These are phyloP conservation scores for Schoenoplectus triqueter DNA, from an alignment of 202 grass and related monocot species.

Conservation along the genomic window DNA sequence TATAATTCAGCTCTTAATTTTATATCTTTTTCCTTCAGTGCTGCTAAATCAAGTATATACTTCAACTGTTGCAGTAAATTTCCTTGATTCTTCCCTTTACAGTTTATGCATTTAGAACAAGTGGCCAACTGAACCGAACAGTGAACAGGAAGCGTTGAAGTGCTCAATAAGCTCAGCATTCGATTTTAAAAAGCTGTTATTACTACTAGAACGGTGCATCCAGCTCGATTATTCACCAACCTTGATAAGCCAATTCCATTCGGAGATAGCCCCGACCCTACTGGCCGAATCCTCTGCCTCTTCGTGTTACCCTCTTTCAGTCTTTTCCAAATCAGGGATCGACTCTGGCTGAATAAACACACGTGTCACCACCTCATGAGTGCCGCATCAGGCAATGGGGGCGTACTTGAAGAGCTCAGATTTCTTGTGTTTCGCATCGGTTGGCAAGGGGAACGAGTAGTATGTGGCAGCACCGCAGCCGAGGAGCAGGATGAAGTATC, in stretches of 20 bases:
- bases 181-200: neutral
- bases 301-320: constrained; percentile 61
- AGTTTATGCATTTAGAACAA: neutral
- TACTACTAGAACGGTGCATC: neutral
- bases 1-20: neutral
- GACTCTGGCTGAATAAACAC: constrained; percentile 80
- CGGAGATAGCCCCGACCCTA: constrained; percentile 79
- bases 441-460: constrained; percentile 71
- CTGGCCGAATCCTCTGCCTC: constrained; percentile 61
- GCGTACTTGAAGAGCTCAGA: constrained; percentile 77
- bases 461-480: constrained; percentile 77
- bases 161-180: neutral
- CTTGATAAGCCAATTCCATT: constrained; percentile 75
- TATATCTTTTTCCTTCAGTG: neutral
- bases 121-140: neutral
- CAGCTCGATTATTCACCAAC: constrained; percentile 2
- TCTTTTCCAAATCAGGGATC: constrained; percentile 56
- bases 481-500: constrained; percentile 69
- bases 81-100: constrained; percentile 14
- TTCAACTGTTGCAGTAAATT: neutral
- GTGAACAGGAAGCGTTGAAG: neutral
- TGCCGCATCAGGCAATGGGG: constrained; percentile 70
- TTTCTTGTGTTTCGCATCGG: constrained; percentile 77
- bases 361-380: constrained; percentile 78
- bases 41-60: neutral